Evolutionary conservation across 768 basidiomycete species (phyloP).

Genomic region (Fomitopsis pulvina): DNA sequence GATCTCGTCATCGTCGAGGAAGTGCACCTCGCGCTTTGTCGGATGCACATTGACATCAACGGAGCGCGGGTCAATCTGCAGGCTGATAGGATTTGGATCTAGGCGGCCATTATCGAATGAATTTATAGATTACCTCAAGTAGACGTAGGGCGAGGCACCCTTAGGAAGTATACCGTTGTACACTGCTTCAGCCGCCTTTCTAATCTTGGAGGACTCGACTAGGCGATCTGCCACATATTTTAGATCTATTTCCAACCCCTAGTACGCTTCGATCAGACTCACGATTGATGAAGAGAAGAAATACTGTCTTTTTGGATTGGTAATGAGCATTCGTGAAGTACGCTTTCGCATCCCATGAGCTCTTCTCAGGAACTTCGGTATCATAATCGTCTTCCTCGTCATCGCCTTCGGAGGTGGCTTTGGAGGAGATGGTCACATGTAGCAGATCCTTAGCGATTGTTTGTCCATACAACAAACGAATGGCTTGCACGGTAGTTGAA

Average conservation of each 20-base stretch:
- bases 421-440: constrained; percentile 22
- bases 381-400: constrained; percentile 27
- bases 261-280: constrained; percentile 21
- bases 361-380: constrained; percentile 21
- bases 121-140: constrained; percentile 62
- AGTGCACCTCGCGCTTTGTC: constrained; percentile 95
- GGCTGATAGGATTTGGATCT: constrained; percentile 32
- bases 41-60: constrained; percentile 98
- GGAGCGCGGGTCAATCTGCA: constrained; percentile 77
- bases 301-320: constrained; percentile 77
- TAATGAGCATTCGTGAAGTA: constrained; percentile 86
- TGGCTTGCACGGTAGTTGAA: constrained; percentile 60
- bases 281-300: constrained; percentile 96
- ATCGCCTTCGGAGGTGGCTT: constrained; percentile 26
- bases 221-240: constrained; percentile 63
- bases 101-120: neutral
- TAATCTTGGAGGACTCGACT: constrained; percentile 84
- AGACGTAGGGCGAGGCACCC: constrained; percentile 86
- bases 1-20: constrained; percentile 85
- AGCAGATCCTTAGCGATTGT: constrained; percentile 74
- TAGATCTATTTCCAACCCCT: too few relatives aligned
- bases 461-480: constrained; percentile 77
- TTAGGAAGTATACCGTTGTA: constrained; percentile 86
- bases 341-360: constrained; percentile 66
- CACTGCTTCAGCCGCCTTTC: constrained; percentile 78